These are phyloP conservation scores for Metschnikowia kofuensis DNA, from an alignment of 805 yeast species.

Conservation along the genomic window DNA sequence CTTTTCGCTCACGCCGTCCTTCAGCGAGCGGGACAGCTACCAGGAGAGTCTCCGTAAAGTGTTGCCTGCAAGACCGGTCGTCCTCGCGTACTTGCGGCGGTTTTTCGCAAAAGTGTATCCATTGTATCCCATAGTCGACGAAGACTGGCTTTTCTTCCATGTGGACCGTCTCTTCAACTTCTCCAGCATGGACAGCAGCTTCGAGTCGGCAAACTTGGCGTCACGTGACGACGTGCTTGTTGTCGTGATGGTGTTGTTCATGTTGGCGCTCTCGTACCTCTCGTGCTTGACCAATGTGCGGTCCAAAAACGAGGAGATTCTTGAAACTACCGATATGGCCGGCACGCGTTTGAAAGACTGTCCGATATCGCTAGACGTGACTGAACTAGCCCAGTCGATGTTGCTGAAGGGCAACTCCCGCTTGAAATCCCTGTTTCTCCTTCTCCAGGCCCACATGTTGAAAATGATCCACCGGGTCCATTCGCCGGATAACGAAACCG, in stretches of 20 bases:
- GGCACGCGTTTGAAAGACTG: conserved; percentile 6
- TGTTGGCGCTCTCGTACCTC: conserved; percentile 18
- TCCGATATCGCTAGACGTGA: conserved; percentile 17
- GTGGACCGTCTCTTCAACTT: conserved; percentile 7
- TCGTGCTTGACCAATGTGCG: conserved; percentile 16
- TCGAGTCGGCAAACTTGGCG: conserved; percentile 10
- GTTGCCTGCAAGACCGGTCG: conserved; percentile 11
- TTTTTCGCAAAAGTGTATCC: conserved; percentile 19
- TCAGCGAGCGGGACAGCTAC: conserved; percentile 8
- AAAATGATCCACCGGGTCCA: conserved; percentile 9
- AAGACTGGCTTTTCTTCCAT: conserved; percentile 9
- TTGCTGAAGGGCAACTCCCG: conserved; percentile 12
- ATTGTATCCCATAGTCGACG: conserved; percentile 16
- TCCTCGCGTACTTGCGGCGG: conserved; percentile 12
- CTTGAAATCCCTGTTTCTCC: conserved; percentile 10
- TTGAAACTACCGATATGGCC: conserved; percentile 8
- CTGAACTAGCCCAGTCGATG: conserved; percentile 16
- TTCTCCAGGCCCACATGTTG: conserved; percentile 21
- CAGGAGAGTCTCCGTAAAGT: conserved; percentile 9
- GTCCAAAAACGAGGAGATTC: conserved; percentile 9
- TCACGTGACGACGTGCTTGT: conserved; percentile 14
- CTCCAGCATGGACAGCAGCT: conserved; percentile 1
- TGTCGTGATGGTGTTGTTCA: conserved; percentile 15
- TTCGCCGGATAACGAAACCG: conserved; percentile 19
- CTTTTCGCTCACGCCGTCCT: conserved; percentile 5